Evolutionary conservation across 768 basidiomycete species (phyloP), one percentile per base, ranked within the genome.

Genomic region (Podaxis sp.): DNA sequence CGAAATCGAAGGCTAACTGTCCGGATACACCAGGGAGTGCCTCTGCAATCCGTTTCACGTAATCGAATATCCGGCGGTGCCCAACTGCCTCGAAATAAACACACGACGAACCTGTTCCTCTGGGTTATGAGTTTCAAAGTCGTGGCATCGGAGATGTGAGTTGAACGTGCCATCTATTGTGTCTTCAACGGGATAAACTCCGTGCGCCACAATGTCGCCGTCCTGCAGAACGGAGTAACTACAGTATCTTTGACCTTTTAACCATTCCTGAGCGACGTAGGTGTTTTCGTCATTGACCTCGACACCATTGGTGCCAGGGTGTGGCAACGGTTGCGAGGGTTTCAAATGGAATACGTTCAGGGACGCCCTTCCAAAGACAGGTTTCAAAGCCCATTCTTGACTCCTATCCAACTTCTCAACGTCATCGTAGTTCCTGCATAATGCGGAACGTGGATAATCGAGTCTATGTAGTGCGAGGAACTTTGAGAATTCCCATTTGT

Each of bases 241-340:
- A 54, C 67, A 64, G 51, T 63, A 67, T 14, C 67, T 38, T 5
- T 62, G 36, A 13, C 67, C 64, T 11, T 50, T 42, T n/a, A 62
- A 16, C 66, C 67, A 65, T 53, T 68, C 64, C 46, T 67, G 67
- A 2, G 67, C 67, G 35, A 68, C 51, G 38, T 64, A 67, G 50
- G 65, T 64, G 28, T 61, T 61, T 2, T 63, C 62, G 14, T 65
- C 63, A 18, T 56, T 53, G 11, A 65, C 50, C 7, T 62, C 61
- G 6, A 66, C 46, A n/a, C 55, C 53, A 25, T 62, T 61, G 14
- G 16, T 38, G 23, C 27, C n/a, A 27, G 14, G 6, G 23, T 23
- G 47, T 3, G 64, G 67, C 21, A 61, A 52, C 14, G 62, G 63
- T 9, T 63, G 56, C 16, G 57, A 54, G 37, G 65, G 66, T 21